A percentile compares a stretch with the other conserved stretches of the same genome.
These are phyloP conservation scores for Eucalyptus albens DNA, from an alignment of 345 rosid genomes.

Conservation along the genomic window DNA sequence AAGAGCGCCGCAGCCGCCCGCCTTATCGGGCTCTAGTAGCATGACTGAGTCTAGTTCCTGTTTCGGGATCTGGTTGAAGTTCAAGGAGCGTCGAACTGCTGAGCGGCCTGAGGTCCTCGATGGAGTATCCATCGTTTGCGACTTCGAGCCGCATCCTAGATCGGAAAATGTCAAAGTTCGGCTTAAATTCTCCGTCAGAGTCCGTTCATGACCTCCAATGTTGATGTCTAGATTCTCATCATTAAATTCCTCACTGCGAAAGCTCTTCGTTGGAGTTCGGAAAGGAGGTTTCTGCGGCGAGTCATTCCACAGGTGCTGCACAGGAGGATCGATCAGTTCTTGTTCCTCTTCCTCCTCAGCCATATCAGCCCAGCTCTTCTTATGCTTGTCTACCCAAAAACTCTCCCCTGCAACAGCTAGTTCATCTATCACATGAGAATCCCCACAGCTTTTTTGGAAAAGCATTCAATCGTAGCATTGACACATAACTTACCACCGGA, in stretches of 20 bases:
- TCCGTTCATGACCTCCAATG: neutral
- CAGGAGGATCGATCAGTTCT: neutral
- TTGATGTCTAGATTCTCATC: constrained; percentile 37
- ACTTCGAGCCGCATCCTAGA: neutral
- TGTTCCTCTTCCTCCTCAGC: constrained; percentile 72
- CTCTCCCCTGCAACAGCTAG: constrained; percentile 5
- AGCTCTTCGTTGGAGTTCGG: neutral
- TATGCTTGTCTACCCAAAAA: neutral
- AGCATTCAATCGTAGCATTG: neutral
- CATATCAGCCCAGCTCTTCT: constrained; percentile 80
- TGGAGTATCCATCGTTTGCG: neutral
- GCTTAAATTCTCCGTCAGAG: neutral
- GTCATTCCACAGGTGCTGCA: neutral
- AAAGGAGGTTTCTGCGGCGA: neutral
- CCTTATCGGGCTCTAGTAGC: neutral
- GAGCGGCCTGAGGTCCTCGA: neutral
- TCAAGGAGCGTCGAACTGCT: constrained; percentile 9
- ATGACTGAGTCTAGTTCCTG: neutral
- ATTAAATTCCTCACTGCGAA: neutral
- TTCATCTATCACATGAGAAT: neutral
- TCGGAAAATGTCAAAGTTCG: neutral
- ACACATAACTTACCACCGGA: neutral
- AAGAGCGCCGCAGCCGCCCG: neutral
- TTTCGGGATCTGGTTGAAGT: constrained; percentile 1
- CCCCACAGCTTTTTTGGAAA: neutral